Base-by-base conservation (phyloP, 208 protist species). In the Trypanosoma scelopori region DNA sequence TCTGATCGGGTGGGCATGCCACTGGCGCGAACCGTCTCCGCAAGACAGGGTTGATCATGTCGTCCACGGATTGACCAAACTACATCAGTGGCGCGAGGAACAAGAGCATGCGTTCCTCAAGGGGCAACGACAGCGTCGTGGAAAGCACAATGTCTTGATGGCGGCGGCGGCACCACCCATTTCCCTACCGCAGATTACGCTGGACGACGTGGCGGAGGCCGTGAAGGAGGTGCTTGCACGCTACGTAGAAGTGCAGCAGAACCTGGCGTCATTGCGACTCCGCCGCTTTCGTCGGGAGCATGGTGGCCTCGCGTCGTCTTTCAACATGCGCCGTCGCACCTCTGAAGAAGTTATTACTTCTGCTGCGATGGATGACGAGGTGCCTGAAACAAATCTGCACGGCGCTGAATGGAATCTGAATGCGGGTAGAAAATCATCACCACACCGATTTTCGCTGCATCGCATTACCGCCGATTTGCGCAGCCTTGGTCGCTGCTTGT, bases 221-320 rank as follows among this genome's bases (percentile, higher is more conserved):
- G 61, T 77, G 3, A 66, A 74, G 22, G 78, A 87, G 70, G 39
- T 93, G 28, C 63, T 81, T 43, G 50, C 67, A 47, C 71, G 63
- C 27, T 93, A 85, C 57, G 84, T 93, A 22, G 60, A 55, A 0
- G 39, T 77, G 1, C 87, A 93, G 62, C 47, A 71, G 2, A 74
- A 87, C 39, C 64, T 93, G 50, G 15, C 63, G 15, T 70, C 72
- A 12, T 55, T 89, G 49, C 82, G 84, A 11, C 57, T 81, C 2
- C 71, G 71, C n/a, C 84, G 75, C 25, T 4, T 68, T 15, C 28
- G 70, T 62, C n/a, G 71, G 74, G 55, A 78, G 79, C 0, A 39
- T 82, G 20, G 65, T 37, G 35, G 55, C 47, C 0, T 53, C 16
- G 20, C 12, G 12, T 20, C 23, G 27, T 20, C 39, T 15, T 32